Evolutionary conservation across 345 rosid species (phyloP).

Genomic region (Arabis alpina): DNA sequence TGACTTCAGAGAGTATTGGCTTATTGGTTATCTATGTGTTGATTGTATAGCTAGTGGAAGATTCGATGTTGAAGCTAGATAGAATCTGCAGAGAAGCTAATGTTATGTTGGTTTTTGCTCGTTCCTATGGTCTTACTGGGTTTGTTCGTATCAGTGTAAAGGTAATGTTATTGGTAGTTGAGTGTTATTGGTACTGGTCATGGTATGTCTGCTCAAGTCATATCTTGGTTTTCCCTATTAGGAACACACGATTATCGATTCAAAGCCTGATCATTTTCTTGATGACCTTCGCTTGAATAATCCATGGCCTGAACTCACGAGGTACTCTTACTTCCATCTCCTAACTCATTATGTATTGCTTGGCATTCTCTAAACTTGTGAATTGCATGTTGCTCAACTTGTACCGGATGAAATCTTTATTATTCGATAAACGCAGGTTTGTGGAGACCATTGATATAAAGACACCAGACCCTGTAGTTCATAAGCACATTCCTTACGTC

Average conservation of each 20-base stretch:
- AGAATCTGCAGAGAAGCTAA: conserved; percentile 82
- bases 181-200: conserved; percentile 7
- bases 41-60: conserved; percentile 79
- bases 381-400: background rate
- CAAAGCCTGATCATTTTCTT: conserved; percentile 96
- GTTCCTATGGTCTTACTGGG: conserved; percentile 95
- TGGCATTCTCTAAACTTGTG: background rate
- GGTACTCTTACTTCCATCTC: conserved; percentile 45
- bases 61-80: conserved; percentile 81
- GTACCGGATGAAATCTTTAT: background rate
- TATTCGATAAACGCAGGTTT: conserved; percentile 50
- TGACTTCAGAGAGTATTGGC: background rate
- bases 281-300: conserved; percentile 94
- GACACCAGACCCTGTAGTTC: conserved; percentile 69
- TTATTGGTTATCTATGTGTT: conserved; percentile 24
- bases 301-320: conserved; percentile 90
- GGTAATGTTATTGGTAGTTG: conserved; percentile 46
- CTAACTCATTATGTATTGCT: conserved; percentile 1
- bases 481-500: conserved; percentile 90
- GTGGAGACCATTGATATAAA: conserved; percentile 77
- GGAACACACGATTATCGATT: conserved; percentile 84
- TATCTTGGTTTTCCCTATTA: conserved; percentile 38
- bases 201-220: conserved; percentile 19
- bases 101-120: conserved; percentile 87
- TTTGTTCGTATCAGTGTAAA: conserved; percentile 81